Evolutionary conservation across 148 eudicot species (phyloP).

Genomic region (Persicaria tinctoria): DNA sequence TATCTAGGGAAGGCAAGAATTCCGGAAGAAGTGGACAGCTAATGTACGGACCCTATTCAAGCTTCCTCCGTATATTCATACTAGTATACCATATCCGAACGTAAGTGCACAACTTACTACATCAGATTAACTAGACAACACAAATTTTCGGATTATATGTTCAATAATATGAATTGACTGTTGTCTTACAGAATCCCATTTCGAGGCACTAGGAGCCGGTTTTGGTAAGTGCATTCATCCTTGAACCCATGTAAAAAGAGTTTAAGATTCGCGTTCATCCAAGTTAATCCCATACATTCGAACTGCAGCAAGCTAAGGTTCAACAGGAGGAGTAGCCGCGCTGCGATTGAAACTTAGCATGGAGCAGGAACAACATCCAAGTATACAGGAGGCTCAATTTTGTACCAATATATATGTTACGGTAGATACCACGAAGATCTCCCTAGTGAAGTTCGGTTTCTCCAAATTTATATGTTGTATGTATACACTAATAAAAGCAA

Average conservation of each 20-base stretch:
- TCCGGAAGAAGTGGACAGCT: constrained; percentile 52
- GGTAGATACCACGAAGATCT: background rate
- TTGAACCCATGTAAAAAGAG: background rate
- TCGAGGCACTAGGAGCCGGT: background rate
- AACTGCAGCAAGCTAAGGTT: too few relatives aligned
- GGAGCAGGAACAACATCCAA: background rate
- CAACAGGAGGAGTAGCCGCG: too few relatives aligned
- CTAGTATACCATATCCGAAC: background rate
- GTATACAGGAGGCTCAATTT: constrained; percentile 4
- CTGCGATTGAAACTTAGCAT: too few relatives aligned
- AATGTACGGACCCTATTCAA: constrained; percentile 10
- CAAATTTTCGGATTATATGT: background rate
- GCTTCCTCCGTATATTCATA: background rate
- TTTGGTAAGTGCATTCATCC: background rate
- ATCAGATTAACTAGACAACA: background rate
- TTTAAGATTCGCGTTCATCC: background rate
- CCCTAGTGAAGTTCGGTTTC: background rate
- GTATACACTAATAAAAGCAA: background rate
- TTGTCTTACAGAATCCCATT: background rate
- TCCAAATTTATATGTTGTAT: background rate
- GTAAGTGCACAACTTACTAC: background rate
- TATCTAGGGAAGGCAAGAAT: constrained; percentile 68
- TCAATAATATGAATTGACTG: background rate
- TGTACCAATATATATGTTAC: background rate
- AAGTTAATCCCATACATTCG: too few relatives aligned